Evolutionary conservation across 257 asterid species (phyloP), one percentile per base, ranked within the genome.

Genomic region (Marsdenia floribunda): DNA sequence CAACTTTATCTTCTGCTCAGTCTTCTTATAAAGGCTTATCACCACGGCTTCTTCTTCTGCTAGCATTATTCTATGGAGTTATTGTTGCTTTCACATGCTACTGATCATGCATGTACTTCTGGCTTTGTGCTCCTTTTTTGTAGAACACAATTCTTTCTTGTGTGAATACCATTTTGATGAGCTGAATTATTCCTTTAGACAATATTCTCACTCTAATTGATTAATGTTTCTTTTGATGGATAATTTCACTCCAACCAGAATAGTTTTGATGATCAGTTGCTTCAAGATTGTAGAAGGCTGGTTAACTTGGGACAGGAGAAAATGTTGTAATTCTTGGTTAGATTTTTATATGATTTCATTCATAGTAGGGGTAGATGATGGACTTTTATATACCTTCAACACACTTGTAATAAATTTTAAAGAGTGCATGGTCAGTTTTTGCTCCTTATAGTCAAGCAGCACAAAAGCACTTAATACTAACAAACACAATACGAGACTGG

Each of bases 1-100:
- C 93, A 19, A 79, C 76, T 57, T 73, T 85, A 24, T 90, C 97
- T 0, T 74, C 86, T 11, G 85, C 93, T 44, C 73, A 57, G 46
- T 53, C 84, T 42, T 76, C 76, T 47, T 7, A 44, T 44, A 73
- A 12, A 16, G 71, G 55, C 58, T 47, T 73, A 46, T 76, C 85
- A 35, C 60, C 10, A 42, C 80, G 84, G 33, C 60, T 10, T 37
- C 80, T 76, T 67, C 59, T 84, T 74, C 14, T 83, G 60, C 59
- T 81, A 49, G 83, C 33, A 29, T 29, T 78, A 49, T 63, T 76
- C 4, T 53, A 80, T 71, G 92, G 83, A 73, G 79, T 79, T 44
- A 44, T 44, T 35, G 38, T 81, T 77, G 68, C 79, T 14, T 33
- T 86, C 60, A 76, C 15, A 22, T 21, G 46, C 21, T 72, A 58